Conservation (phyloP, 1,139 yeast species). For the Diutina scorzettiae region DNA sequence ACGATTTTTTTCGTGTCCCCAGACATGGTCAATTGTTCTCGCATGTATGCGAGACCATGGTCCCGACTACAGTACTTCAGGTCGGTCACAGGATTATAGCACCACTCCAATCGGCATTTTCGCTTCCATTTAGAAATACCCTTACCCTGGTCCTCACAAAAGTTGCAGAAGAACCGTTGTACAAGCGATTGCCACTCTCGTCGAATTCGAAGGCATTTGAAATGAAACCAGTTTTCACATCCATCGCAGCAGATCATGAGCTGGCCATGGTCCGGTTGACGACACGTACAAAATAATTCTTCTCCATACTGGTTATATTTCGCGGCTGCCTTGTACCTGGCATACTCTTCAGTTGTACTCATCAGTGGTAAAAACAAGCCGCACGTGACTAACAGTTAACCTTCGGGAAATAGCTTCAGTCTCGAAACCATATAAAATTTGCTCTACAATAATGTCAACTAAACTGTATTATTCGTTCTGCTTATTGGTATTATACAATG, state of each 20-base stretch:
- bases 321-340: conserved; percentile 30
- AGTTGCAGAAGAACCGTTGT: conserved; percentile 59
- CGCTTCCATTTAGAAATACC: conserved; percentile 55
- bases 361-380: too few relatives aligned
- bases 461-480: background rate
- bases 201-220: conserved; percentile 58
- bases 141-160: conserved; percentile 43
- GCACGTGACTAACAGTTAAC: too few relatives aligned
- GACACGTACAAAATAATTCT: conserved; percentile 69
- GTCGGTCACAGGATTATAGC: conserved; percentile 44
- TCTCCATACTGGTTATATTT: conserved; percentile 39
- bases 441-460: too few relatives aligned
- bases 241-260: conserved; percentile 90
- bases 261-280: conserved; percentile 71
- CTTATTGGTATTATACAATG: background rate
- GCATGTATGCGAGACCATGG: conserved; percentile 56
- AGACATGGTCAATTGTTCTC: conserved; percentile 10
- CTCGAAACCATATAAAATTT: too few relatives aligned
- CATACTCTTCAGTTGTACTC: conserved; percentile 16
- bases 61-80: conserved; percentile 69
- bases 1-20: conserved; percentile 13
- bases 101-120: conserved; percentile 53
- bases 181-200: conserved; percentile 45
- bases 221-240: conserved; percentile 94
- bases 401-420: too few relatives aligned